These are phyloP conservation scores for Colletotrichum sp. DNA, from an alignment of 2,329 filamentous ascomycete species.

Conservation along the genomic window DNA sequence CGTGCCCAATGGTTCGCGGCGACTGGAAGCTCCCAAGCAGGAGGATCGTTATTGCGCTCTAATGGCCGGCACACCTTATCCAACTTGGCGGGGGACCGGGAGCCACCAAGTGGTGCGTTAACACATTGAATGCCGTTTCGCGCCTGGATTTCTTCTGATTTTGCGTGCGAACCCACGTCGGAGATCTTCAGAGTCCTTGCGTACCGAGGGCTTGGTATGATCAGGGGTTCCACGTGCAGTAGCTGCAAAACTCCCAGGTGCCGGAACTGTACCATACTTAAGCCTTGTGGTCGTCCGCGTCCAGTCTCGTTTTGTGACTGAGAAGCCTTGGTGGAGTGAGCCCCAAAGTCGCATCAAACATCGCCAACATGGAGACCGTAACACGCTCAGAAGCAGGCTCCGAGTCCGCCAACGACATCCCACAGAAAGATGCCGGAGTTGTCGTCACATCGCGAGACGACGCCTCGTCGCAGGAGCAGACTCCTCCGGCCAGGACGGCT, in stretches of 20 bases:
- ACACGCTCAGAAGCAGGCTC: neutral
- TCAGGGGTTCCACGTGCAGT: neutral
- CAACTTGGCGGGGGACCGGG: neutral
- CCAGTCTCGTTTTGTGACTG: rapidly evolving
- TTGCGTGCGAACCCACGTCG: neutral
- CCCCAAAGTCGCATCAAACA: neutral
- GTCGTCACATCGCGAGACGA: neutral
- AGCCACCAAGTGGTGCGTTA: neutral
- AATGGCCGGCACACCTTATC: neutral
- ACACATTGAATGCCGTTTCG: neutral
- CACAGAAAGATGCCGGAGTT: neutral
- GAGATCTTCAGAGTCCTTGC: neutral
- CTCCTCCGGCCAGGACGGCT: neutral
- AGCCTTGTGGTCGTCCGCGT: neutral
- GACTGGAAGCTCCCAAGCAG: neutral
- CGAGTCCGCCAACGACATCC: neutral
- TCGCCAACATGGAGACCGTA: neutral
- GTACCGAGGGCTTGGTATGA: neutral
- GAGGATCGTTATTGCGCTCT: rapidly evolving
- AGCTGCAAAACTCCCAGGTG: rapidly evolving
- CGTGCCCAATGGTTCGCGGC: neutral
- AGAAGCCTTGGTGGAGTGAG: neutral
- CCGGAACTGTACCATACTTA: neutral
- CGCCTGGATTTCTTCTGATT: neutral
- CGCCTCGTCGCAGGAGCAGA: neutral